These are phyloP conservation scores for Orbilia oligospora DNA, from an alignment of 2,329 filamentous ascomycete genomes.

Conservation along the genomic window DNA sequence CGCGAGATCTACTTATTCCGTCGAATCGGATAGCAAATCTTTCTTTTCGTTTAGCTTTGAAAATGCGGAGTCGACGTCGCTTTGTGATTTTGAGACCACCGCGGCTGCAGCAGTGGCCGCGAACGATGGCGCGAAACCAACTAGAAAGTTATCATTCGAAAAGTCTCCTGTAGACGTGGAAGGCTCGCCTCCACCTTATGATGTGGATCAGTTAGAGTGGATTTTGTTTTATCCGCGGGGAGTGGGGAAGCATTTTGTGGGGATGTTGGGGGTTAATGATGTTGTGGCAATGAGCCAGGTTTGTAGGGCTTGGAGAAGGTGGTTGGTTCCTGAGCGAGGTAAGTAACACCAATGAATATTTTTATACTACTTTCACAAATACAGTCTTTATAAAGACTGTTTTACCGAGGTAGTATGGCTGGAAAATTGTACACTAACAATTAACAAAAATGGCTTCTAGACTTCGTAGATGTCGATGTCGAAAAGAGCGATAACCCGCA, in stretches of 20 bases:
- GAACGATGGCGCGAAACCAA: background rate
- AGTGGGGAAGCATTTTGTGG: slow-evolving; percentile 15
- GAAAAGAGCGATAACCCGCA: background rate
- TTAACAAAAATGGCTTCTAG: background rate
- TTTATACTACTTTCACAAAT: background rate
- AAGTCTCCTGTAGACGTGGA: background rate
- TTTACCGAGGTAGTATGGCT: too few relatives aligned
- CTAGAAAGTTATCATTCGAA: slow-evolving; percentile 1
- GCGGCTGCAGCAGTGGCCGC: background rate
- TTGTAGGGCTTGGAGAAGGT: slow-evolving; percentile 19
- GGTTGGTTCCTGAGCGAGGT: slow-evolving; percentile 27
- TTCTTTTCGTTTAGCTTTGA: slow-evolving; percentile 26
- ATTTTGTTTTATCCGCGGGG: slow-evolving; percentile 22
- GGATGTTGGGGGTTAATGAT: slow-evolving; percentile 38
- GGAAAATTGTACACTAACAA: too few relatives aligned
- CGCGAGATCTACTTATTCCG: slow-evolving; percentile 14
- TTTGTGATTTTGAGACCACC: slow-evolving; percentile 7
- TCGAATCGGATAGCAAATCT: slow-evolving; percentile 20
- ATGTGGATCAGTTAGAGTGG: slow-evolving; percentile 25
- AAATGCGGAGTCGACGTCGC: slow-evolving; percentile 1
- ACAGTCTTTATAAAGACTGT: too few relatives aligned
- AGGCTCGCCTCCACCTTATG: slow-evolving; percentile 16
- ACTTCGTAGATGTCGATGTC: background rate
- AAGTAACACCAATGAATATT: background rate
- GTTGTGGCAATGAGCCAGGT: slow-evolving; percentile 36